A percentile compares a stretch with the other conserved stretches of the same genome.
phyloP scores from a whole-genome alignment of 345 rosid genomes.

The Hibiscus tridactylites region DNA sequence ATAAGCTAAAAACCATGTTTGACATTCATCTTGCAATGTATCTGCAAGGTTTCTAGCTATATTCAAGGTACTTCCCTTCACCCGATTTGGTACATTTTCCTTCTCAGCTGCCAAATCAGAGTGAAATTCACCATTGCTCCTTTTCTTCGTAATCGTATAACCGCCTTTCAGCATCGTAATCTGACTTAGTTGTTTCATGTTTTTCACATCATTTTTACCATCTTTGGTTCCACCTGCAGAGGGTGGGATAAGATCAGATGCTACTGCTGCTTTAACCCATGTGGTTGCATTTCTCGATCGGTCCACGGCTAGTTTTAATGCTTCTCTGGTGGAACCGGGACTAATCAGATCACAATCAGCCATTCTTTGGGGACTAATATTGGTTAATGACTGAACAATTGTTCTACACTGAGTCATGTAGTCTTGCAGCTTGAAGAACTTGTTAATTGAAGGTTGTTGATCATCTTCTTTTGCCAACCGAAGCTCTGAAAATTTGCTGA shows the following conservation, averaged over 20 bases:
- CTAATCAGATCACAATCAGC: constrained; percentile 10
- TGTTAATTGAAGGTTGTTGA: constrained; percentile 35
- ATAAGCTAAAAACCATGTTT: constrained; percentile 41
- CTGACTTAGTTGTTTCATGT: not conserved
- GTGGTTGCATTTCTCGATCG: constrained; percentile 39
- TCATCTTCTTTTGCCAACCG: constrained; percentile 27
- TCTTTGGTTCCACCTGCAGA: constrained; percentile 11
- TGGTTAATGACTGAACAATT: constrained; percentile 34
- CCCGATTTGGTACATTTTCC: constrained; percentile 18
- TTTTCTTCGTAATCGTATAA: constrained; percentile 13
- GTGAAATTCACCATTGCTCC: constrained; percentile 9
- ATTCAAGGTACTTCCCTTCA: constrained; percentile 27
- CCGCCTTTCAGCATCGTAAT: constrained; percentile 17
- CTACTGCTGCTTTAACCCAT: constrained; percentile 58
- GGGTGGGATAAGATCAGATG: constrained; percentile 40
- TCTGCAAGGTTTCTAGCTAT: constrained; percentile 30
- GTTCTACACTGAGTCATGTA: constrained; percentile 36
- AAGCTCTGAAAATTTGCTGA: constrained; percentile 58
- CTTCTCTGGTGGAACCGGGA: constrained; percentile 14
- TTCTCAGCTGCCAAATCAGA: not conserved
- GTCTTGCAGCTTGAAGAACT: constrained; percentile 48
- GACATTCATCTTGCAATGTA: constrained; percentile 35
- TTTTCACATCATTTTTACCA: not conserved
- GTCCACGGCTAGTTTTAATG: constrained; percentile 28
- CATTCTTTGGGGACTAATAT: constrained; percentile 10